Base-by-base conservation (phyloP, 768 basidiomycete species). In the Panus rudis region DNA sequence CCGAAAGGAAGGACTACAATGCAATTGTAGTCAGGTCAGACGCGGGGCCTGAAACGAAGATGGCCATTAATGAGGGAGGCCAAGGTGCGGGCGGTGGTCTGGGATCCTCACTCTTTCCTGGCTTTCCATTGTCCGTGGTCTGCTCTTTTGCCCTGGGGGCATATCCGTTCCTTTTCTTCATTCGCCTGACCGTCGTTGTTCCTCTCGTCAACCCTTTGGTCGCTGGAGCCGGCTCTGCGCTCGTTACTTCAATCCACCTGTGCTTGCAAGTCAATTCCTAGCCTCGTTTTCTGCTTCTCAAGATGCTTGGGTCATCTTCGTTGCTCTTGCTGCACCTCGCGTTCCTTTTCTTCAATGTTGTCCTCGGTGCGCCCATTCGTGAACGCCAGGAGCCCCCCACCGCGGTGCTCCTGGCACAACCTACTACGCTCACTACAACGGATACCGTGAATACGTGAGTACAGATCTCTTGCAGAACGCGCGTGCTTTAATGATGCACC, bases 371-470 rank as follows among this genome's bases (percentile, higher is more conserved):
- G 52, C 12, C 66, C 65, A 14, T 46, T 62, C 1, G 45, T 45
- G 35, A 32, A 31, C 21, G 39, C 46, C 20, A 27, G 41, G 37
- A 30, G 28, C 37, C 37, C 42, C 19, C 31, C 43, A 3, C 28
- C 51, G 20, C 45, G 58, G 12, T 30, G 28, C 45, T 59, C 10
- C 50, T 64, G 24, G 46, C 58, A 8, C 56, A 60, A 5, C 56
- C 69, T 16, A 61, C 64, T 4, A 63, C 65, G 12, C 42, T 70
- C 4, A 61, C 60, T 28, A 70, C 68, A 4, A 61, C 58, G 32
- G 54, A 51, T 40, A 62, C 56, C 19, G 48, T 65, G 13, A 56
- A 70, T 48, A 72, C 67, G 72, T 73, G 53, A 57, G 72, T 64
- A 13, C 14, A 27, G 6, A 22, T 34, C 19, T 42, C 17, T 21